Base-by-base conservation (phyloP, 257 asterid genomes). In the Ajuga chamaepitys region DNA sequence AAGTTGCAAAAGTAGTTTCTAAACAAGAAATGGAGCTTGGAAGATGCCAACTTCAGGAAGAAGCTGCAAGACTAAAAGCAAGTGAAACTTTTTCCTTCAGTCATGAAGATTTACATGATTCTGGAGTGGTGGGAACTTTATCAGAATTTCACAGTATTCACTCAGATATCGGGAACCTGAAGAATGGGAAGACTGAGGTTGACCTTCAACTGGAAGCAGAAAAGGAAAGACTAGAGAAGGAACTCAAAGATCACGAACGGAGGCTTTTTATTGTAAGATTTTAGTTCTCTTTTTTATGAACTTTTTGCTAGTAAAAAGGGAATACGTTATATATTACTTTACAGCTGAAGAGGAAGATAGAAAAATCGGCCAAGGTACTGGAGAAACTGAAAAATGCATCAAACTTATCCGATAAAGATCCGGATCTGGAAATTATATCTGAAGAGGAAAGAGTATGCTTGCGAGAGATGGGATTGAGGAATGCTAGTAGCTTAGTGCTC, bases 281-380 rank as follows among this genome's bases (percentile, higher is more conserved):
- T 59, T 52, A 12, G 37, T 48, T 58, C 56, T 47, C 58, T 65
- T 5, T 25, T 32, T 73, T 54, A 44, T 61, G 32, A 47, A 21
- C 7, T 30, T 67, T 74, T 66, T 66, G 28, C 54, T 66, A 24
- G 58, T 58, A 68, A 30, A 73, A 64, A 26, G 57, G 59, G 40
- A 52, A 50, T 52, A 25, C 72, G 18, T 47, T 26, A 47, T 70
- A 59, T 47, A 24, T 80, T 69, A 18, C 74, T 58, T 67, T 73
- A 75, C 93, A 92, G 97, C 90, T 92, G 45, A 82, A 76, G 75
- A 81, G 75, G 82, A 93, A 89, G 83, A 85, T 81, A 34, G 88
- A 78, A 80, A 83, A 64, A 65, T 84, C 99, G 2, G 70, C 75
- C 18, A 77, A 48, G 80, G 63, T 59, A 32, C 72, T 89, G 54